phyloP scores from a whole-genome alignment of 2,329 filamentous ascomycete species.

The Cercospora zeina region DNA sequence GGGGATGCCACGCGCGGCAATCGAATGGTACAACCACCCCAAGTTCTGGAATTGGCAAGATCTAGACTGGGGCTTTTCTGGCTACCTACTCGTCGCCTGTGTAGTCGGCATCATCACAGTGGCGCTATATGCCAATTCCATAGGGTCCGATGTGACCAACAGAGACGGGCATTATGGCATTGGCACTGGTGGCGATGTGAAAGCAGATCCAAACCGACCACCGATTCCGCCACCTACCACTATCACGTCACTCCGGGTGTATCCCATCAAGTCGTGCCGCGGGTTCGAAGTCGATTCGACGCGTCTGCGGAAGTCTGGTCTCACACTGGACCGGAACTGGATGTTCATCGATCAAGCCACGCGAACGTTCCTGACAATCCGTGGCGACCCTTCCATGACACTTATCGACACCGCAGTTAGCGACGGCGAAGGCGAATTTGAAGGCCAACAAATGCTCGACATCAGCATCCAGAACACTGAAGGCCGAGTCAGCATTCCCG shows the following conservation, averaged over 20 bases:
- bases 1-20: conserved; percentile 7
- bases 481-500: conserved; percentile 54
- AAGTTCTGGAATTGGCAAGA: conserved; percentile 9
- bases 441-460: conserved; percentile 46
- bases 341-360: conserved; percentile 60
- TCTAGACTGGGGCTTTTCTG: conserved; percentile 20
- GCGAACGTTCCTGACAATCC: conserved; percentile 63
- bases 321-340: conserved; percentile 65
- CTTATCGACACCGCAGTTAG: conserved; percentile 59
- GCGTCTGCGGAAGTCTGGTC: conserved; percentile 56
- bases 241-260: conserved; percentile 56
- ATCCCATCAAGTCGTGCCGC: conserved; percentile 67
- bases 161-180: conserved; percentile 29
- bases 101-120: conserved; percentile 32
- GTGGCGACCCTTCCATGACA: conserved; percentile 62
- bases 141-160: conserved; percentile 24
- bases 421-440: conserved; percentile 35
- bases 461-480: conserved; percentile 51
- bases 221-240: conserved; percentile 44
- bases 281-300: conserved; percentile 58
- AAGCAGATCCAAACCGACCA: conserved; percentile 31
- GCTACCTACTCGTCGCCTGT: conserved; percentile 32
- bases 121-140: conserved; percentile 32
- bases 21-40: neutral
- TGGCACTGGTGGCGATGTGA: conserved; percentile 28